phyloP scores from a whole-genome alignment of 2,329 filamentous ascomycete species.

The Ophiostoma novo-ulmi region DNA sequence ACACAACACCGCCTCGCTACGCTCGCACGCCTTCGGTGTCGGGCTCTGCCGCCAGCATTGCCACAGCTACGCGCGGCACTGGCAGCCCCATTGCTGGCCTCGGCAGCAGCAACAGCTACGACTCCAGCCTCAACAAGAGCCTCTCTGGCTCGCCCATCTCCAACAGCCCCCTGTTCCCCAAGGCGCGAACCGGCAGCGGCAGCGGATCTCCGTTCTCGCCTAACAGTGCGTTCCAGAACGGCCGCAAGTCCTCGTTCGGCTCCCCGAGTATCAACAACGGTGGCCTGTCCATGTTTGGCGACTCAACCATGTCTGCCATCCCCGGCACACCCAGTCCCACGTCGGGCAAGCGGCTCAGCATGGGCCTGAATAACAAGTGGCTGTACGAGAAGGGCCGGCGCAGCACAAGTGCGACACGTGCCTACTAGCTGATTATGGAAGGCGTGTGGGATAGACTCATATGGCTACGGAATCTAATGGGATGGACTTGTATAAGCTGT shows the following conservation, averaged over 20 bases:
- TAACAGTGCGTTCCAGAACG: constrained; percentile 31
- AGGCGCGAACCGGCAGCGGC: constrained; percentile 39
- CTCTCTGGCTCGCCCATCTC: constrained; percentile 44
- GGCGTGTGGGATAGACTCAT: background rate
- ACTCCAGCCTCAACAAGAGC: constrained; percentile 15
- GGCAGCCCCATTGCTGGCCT: background rate
- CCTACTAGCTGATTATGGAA: constrained; percentile 18
- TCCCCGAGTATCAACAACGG: constrained; percentile 48
- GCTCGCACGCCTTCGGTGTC: constrained; percentile 63
- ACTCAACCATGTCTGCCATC: constrained; percentile 33
- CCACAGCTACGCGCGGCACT: constrained; percentile 24
- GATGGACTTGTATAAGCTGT: background rate
- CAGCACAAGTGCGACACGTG: constrained; percentile 38
- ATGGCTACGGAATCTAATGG: background rate
- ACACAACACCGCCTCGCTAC: constrained; percentile 83
- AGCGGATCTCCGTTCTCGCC: constrained; percentile 23
- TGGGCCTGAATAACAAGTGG: constrained; percentile 89
- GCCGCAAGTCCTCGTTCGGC: constrained; percentile 60
- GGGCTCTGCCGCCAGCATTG: constrained; percentile 54
- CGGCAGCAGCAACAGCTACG: constrained; percentile 14
- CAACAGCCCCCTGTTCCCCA: constrained; percentile 60
- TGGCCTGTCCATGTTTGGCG: constrained; percentile 45
- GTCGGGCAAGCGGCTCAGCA: constrained; percentile 62
- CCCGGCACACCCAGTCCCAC: constrained; percentile 65
- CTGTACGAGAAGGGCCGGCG: constrained; percentile 76